phyloP scores from a whole-genome alignment of 768 basidiomycete species.

The Crepidotus variabilis region DNA sequence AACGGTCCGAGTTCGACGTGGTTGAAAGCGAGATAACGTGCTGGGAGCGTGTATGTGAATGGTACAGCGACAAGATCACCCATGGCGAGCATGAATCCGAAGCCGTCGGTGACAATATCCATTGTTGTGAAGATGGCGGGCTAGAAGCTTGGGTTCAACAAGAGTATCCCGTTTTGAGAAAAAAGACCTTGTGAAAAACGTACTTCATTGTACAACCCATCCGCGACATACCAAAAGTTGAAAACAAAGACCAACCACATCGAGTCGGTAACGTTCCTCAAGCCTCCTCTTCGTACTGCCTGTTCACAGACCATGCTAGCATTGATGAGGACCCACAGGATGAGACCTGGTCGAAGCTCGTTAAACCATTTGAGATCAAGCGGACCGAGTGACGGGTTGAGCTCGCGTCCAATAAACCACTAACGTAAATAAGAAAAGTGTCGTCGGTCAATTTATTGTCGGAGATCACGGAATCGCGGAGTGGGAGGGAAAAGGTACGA shows the following conservation, averaged over 20 bases:
- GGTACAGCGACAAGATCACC: conserved; percentile 95
- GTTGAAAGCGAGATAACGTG: conserved; percentile 90
- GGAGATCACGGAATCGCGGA: conserved; percentile 74
- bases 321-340: conserved; percentile 88
- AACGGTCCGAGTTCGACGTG: conserved; percentile 73
- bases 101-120: conserved; percentile 97
- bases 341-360: conserved; percentile 87
- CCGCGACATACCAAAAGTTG: conserved; percentile 84
- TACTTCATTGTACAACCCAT: conserved; percentile 90
- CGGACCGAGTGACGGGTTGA: conserved; percentile 59
- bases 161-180: neutral
- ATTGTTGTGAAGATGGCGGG: conserved; percentile 89
- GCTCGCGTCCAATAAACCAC: conserved; percentile 76
- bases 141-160: conserved; percentile 30
- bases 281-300: conserved; percentile 72
- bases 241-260: conserved; percentile 88
- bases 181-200: conserved; percentile 2
- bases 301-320: conserved; percentile 91
- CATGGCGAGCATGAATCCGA: conserved; percentile 96
- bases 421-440: conserved; percentile 54
- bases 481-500: conserved; percentile 23
- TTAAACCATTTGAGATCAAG: conserved; percentile 68
- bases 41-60: conserved; percentile 90
- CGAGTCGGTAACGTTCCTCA: conserved; percentile 72
- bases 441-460: conserved; percentile 84